Evolutionary conservation across 352 stramenopile genomes (phyloP).

Genomic region (Pythium vanterpoolii): DNA sequence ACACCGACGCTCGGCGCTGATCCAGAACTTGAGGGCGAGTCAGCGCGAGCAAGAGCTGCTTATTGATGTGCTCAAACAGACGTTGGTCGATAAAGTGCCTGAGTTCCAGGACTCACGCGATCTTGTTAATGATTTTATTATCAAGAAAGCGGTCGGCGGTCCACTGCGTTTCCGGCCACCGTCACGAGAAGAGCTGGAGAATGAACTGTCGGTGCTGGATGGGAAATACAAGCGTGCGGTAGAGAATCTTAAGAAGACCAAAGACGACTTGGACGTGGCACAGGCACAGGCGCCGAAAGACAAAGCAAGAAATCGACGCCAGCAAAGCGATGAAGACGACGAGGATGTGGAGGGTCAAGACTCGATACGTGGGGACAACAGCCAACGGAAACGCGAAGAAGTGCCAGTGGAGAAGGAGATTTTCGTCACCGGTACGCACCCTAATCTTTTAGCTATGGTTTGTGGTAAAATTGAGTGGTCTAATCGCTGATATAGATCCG

Average conservation of each 20-base stretch:
- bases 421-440: constrained; percentile 5
- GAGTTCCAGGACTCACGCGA: constrained; percentile 63
- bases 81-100: constrained; percentile 51
- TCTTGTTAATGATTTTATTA: constrained; percentile 83
- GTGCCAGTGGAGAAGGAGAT: constrained; percentile 16
- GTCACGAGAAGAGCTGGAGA: constrained; percentile 83
- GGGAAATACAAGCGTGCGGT: constrained; percentile 69
- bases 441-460: not conserved
- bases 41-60: constrained; percentile 81
- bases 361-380: not conserved
- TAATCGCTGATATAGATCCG: constrained; percentile 22
- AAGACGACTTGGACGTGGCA: constrained; percentile 5
- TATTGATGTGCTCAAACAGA: constrained; percentile 83
- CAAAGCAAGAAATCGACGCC: constrained; percentile 3
- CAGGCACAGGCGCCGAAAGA: constrained; percentile 8
- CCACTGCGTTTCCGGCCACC: constrained; percentile 83
- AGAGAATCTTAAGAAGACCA: constrained; percentile 55
- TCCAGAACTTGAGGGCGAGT: constrained; percentile 73
- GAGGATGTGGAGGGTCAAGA: constrained; percentile 26
- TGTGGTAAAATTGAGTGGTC: no score
- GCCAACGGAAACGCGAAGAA: not conserved
- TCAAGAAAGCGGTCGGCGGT: constrained; percentile 74
- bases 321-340: constrained; percentile 23
- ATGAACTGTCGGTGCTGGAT: constrained; percentile 67
- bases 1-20: constrained; percentile 80